phyloP scores from a whole-genome alignment of 2,329 filamentous ascomycete genomes.

The Knoxdaviesia proteae region DNA sequence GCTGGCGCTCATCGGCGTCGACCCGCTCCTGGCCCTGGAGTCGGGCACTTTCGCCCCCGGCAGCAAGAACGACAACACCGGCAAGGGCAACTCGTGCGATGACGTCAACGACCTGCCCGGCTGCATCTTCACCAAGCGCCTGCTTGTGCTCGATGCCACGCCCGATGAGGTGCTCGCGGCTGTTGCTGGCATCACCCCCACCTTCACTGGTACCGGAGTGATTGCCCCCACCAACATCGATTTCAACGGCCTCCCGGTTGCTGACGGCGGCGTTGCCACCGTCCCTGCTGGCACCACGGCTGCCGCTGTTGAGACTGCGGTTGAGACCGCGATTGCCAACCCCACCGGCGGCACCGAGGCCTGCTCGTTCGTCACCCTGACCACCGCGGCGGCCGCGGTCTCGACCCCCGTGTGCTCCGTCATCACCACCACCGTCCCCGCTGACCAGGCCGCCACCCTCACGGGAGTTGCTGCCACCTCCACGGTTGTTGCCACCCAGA shows the following conservation, averaged over 20 bases:
- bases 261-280: slow-evolving; percentile 3
- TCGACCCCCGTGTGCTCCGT: slow-evolving; percentile 1
- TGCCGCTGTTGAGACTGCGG: slow-evolving; percentile 1
- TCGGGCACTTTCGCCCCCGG: slow-evolving; percentile 44
- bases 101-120: slow-evolving; percentile 22
- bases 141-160: slow-evolving; percentile 32
- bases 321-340: neutral
- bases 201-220: slow-evolving; percentile 13
- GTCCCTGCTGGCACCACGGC: slow-evolving; percentile 1
- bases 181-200: slow-evolving; percentile 16
- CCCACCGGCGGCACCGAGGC: slow-evolving; percentile 1
- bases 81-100: slow-evolving; percentile 22
- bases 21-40: slow-evolving; percentile 38
- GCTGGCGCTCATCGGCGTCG: slow-evolving; percentile 38
- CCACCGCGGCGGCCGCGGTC: neutral
- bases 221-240: slow-evolving; percentile 10
- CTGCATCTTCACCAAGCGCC: slow-evolving; percentile 30
- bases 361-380: neutral
- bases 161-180: slow-evolving; percentile 28
- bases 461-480: slow-evolving; percentile 1
- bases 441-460: slow-evolving; percentile 1
- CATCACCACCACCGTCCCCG: slow-evolving; percentile 3
- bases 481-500: slow-evolving; percentile 1
- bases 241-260: slow-evolving; percentile 8
- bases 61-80: slow-evolving; percentile 9